Evolutionary conservation across 306 rosid species (phyloP).

Genomic region (Inga laurina): DNA sequence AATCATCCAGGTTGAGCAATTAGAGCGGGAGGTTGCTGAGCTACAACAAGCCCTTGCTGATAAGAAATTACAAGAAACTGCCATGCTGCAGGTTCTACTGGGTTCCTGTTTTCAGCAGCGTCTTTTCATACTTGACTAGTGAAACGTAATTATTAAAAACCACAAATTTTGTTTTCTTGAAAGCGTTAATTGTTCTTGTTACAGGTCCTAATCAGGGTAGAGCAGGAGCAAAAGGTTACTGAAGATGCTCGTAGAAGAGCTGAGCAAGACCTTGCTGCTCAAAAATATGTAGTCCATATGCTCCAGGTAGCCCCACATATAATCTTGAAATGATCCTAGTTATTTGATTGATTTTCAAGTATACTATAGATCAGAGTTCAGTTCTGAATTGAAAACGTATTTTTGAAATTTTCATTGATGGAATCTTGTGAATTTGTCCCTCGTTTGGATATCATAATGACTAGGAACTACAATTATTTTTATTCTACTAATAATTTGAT

Average conservation of each 20-base stretch:
- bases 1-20: conserved; percentile 73
- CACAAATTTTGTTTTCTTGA: background rate
- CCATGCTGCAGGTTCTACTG: conserved; percentile 81
- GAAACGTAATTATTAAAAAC: conserved; percentile 21
- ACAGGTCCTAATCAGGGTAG: conserved; percentile 79
- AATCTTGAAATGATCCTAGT: conserved; percentile 21
- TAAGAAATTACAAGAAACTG: conserved; percentile 86
- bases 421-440: background rate
- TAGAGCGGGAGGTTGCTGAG: conserved; percentile 77
- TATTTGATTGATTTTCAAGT: conserved; percentile 22
- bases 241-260: conserved; percentile 89
- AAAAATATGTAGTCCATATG: conserved; percentile 62
- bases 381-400: background rate
- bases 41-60: conserved; percentile 63
- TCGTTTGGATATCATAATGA: background rate
- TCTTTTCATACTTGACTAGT: conserved; percentile 37
- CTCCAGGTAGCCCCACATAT: conserved; percentile 63
- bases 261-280: conserved; percentile 78
- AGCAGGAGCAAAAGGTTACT: conserved; percentile 82
- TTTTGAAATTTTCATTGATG: background rate
- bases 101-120: conserved; percentile 42
- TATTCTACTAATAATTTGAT: background rate
- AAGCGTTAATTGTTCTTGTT: conserved; percentile 28
- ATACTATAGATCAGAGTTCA: background rate
- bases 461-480: background rate